Conservation (phyloP, 2,329 filamentous ascomycete genomes). For the Fusarium papillatum region DNA sequence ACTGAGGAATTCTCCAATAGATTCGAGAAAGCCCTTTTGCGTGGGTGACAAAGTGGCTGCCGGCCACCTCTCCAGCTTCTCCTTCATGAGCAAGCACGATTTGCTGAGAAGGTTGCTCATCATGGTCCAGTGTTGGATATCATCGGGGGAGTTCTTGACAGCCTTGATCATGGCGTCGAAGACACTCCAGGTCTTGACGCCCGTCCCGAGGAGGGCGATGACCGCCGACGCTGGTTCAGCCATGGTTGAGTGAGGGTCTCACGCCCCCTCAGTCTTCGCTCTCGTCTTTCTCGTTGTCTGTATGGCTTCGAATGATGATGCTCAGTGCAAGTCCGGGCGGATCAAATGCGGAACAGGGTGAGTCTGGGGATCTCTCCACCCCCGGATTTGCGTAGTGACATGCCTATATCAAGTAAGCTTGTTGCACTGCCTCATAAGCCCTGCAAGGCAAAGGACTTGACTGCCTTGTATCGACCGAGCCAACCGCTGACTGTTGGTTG, state of each 20-base stretch:
- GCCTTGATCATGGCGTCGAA: neutral
- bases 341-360: neutral
- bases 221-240: neutral
- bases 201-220: neutral
- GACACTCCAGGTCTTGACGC: neutral
- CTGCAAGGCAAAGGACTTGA: neutral
- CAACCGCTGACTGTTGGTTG: neutral
- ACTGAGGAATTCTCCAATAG: neutral
- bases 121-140: neutral
- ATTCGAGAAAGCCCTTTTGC: neutral
- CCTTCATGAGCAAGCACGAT: neutral
- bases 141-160: neutral
- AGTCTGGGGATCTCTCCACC: neutral
- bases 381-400: neutral
- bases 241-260: neutral
- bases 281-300: neutral
- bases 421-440: neutral
- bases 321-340: neutral
- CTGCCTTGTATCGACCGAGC: neutral
- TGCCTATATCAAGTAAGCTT: neutral
- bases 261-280: neutral
- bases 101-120: neutral
- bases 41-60: neutral
- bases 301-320: neutral
- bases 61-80: neutral